Evolutionary conservation across 371 early-diverging fungal genomes (phyloP).

Genomic region (Polyrhizophydium stewartii): DNA sequence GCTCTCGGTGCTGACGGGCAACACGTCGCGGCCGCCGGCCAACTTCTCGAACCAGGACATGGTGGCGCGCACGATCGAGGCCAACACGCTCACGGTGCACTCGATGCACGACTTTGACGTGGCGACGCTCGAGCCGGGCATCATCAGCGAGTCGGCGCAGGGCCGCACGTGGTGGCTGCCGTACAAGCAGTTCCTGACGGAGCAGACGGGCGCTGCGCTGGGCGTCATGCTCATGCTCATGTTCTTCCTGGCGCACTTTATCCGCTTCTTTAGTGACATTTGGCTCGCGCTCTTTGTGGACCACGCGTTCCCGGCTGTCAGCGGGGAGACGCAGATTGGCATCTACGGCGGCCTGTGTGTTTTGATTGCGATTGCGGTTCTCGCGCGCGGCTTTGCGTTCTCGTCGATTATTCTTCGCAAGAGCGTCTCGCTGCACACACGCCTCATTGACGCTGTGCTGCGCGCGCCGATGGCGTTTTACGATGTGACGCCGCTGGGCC

Average conservation of each 20-base stretch:
- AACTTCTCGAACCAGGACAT: conserved; percentile 52
- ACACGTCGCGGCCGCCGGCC: conserved; percentile 28
- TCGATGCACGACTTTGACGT: conserved; percentile 44
- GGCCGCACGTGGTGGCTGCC: conserved; percentile 1
- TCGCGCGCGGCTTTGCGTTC: conserved; percentile 41
- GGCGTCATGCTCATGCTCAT: conserved; percentile 26
- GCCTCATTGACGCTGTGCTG: conserved; percentile 36
- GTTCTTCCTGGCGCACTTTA: conserved; percentile 40
- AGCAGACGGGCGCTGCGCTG: conserved; percentile 31
- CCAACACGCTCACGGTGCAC: conserved; percentile 67
- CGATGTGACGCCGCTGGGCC: conserved; percentile 86
- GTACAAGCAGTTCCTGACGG: conserved; percentile 19
- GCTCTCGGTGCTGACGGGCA: conserved; percentile 45
- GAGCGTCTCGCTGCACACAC: conserved; percentile 44
- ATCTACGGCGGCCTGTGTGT: conserved; percentile 42
- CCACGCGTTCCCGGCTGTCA: neutral
- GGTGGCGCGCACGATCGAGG: conserved; percentile 58
- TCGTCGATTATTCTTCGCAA: conserved; percentile 36
- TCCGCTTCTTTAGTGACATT: conserved; percentile 40
- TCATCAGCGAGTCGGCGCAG: conserved; percentile 12
- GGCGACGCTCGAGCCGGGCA: conserved; percentile 16
- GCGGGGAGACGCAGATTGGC: conserved; percentile 26
- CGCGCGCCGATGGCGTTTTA: conserved; percentile 89
- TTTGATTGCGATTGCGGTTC: conserved; percentile 42
- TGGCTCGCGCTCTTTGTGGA: conserved; percentile 21